A percentile compares a stretch with the other conserved stretches of the same genome.
Conservation (phyloP, 768 basidiomycete species). For the Leccinum rimulosum region DNA sequence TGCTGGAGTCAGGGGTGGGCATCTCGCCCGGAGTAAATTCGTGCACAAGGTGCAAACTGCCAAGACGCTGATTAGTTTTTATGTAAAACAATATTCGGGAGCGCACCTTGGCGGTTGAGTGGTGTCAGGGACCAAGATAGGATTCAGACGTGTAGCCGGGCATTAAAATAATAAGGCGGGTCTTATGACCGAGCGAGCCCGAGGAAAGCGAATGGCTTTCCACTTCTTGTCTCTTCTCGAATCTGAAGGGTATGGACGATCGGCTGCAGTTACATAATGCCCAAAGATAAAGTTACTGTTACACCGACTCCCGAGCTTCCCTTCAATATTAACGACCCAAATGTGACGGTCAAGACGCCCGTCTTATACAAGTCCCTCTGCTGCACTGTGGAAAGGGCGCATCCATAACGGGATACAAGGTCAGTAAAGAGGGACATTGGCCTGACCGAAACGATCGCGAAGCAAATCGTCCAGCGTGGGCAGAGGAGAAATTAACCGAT, state of each 20-base stretch:
- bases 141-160: constrained; percentile 1
- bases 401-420: not conserved
- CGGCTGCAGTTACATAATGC: constrained; percentile 23
- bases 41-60: not conserved
- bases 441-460: not conserved
- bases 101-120: constrained; percentile 7
- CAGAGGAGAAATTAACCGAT: not conserved
- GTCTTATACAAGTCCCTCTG: not conserved
- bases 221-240: constrained; percentile 23
- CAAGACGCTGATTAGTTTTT: not conserved
- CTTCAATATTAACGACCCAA: constrained; percentile 10
- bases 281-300: constrained; percentile 26
- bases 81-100: not conserved
- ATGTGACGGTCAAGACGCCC: constrained; percentile 7
- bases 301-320: constrained; percentile 17
- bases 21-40: constrained; percentile 2
- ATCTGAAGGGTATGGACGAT: constrained; percentile 7
- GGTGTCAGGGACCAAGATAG: not conserved
- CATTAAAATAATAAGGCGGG: constrained; percentile 15
- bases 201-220: constrained; percentile 20
- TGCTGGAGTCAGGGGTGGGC: constrained; percentile 1
- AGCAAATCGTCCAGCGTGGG: not conserved
- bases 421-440: not conserved
- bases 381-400: not conserved
- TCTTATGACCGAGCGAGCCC: constrained; percentile 7